phyloP scores from a whole-genome alignment of 805 yeast genomes.

The Hemisphaericaspora nanyangensis region DNA sequence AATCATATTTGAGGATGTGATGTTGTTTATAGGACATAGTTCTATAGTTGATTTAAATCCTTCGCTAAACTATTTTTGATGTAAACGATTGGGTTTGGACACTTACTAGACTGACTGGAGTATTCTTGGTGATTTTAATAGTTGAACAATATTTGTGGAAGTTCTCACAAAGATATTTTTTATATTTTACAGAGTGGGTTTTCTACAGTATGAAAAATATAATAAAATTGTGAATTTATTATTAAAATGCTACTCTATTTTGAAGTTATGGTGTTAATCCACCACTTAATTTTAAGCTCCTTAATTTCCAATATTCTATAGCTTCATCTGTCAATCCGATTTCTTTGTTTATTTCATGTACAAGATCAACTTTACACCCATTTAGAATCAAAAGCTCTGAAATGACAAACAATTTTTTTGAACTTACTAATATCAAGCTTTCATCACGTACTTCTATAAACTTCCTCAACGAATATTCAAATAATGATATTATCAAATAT shows the following conservation, averaged over 20 bases:
- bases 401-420: conserved; percentile 36
- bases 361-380: conserved; percentile 46
- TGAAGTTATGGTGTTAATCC: too few species aligned
- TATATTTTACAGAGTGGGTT: too few species aligned
- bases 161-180: too few species aligned
- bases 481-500: conserved; percentile 21
- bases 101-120: too few species aligned
- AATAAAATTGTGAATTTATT: too few species aligned
- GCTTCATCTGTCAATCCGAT: conserved; percentile 45
- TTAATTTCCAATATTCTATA: conserved; percentile 47
- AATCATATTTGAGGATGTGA: conserved; percentile 17
- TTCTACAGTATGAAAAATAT: too few species aligned
- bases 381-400: conserved; percentile 57
- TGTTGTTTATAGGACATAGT: not conserved
- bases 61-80: too few species aligned
- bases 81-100: too few species aligned
- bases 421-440: not conserved
- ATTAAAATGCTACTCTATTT: too few species aligned
- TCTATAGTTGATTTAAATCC: not conserved
- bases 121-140: too few species aligned
- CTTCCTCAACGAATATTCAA: conserved; percentile 54
- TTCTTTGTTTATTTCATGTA: conserved; percentile 20
- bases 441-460: conserved; percentile 21
- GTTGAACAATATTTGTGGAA: too few species aligned
- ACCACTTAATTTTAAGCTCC: conserved; percentile 13